Base-by-base conservation (phyloP, 2,329 filamentous ascomycete species). In the Chrysoporthe puriensis region DNA sequence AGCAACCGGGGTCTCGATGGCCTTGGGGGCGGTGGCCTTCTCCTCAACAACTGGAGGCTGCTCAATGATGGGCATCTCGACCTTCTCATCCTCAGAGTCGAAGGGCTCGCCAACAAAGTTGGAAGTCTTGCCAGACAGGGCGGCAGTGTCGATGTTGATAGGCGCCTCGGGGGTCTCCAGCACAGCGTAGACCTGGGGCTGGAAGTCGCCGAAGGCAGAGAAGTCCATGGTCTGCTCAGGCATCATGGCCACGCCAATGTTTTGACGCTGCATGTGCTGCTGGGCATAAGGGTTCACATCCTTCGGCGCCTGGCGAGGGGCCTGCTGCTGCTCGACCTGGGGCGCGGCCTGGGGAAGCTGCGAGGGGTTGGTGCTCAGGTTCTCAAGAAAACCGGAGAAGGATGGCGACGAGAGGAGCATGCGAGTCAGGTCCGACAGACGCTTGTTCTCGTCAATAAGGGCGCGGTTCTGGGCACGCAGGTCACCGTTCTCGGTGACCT, bases 381-480 rank as follows among this genome's bases (percentile, higher is more conserved):
- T 86, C 73, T 92, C 88, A 57, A 97, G 85, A 76, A 92, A 94
- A 80, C 88, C 91, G 71, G 87, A 93, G 79, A 98, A 97, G 7
- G 93, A 91, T 16, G 92, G 86, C 7, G 93, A 95, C 5, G 89
- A 89, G 21, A 95, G 85, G 40, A 95, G 89, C 87, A 93, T 93
- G 77, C 90, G 90, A n/a, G 90, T 92, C 21, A 95, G 83, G 72
- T 93, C 90, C 9, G 87, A 88, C 63, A 95, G 83, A 60, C 92
- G 92, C 76, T 90, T 90, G 80, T 97, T 97, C 84, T 97, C 94
- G 59, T 96, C 92, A 72, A 88, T 82, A 21, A 99, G 86, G 48
- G 91, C 89, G 61, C 88, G 87, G 83, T 97, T 98, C 79, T 96
- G 90, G 46, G 86, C 81, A 70, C 92, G 91, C 44, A 97, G 86